Percentiles rank a stretch among this genome's conserved stretches.
These are phyloP conservation scores for Pneumocystis oryctolagi DNA, from an alignment of 1,139 yeast species.

Conservation along the genomic window DNA sequence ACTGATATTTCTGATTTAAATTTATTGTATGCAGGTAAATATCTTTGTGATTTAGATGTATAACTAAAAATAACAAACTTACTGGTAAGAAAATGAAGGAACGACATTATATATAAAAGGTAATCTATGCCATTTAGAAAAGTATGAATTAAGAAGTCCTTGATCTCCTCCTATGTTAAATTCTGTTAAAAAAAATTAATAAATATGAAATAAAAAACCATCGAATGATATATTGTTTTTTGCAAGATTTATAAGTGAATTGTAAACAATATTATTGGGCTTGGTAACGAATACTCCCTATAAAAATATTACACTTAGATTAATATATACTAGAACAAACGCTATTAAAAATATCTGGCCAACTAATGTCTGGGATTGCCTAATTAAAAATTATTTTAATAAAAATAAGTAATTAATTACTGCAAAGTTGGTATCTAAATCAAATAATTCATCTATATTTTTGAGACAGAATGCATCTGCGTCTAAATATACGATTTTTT, in stretches of 20 bases:
- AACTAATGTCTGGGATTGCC: constrained; percentile 88
- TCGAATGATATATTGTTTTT: constrained; percentile 46
- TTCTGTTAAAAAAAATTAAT: background rate
- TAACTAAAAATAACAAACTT: constrained; percentile 1
- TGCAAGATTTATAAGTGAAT: constrained; percentile 31
- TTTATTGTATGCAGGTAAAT: constrained; percentile 60
- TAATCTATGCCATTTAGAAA: constrained; percentile 48
- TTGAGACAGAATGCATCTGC: constrained; percentile 61
- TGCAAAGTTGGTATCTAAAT: constrained; percentile 20
- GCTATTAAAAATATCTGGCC: constrained; percentile 82
- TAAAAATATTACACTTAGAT: background rate
- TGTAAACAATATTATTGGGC: constrained; percentile 39
- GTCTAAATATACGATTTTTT: constrained; percentile 58
- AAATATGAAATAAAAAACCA: constrained; percentile 12
- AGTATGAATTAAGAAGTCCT: constrained; percentile 73
- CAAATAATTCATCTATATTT: constrained; percentile 31
- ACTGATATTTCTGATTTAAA: constrained; percentile 43
- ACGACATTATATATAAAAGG: constrained; percentile 83
- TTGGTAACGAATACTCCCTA: constrained; percentile 64
- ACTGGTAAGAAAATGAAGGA: constrained; percentile 62
- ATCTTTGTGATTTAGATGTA: background rate
- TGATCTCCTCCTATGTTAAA: constrained; percentile 64
- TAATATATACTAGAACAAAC: constrained; percentile 7
- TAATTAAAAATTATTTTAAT: constrained; percentile 24
- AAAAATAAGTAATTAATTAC: constrained; percentile 8